These are phyloP conservation scores for Helichrysum umbraculigerum DNA, from an alignment of 129 eudicot genomes.

Conservation along the genomic window DNA sequence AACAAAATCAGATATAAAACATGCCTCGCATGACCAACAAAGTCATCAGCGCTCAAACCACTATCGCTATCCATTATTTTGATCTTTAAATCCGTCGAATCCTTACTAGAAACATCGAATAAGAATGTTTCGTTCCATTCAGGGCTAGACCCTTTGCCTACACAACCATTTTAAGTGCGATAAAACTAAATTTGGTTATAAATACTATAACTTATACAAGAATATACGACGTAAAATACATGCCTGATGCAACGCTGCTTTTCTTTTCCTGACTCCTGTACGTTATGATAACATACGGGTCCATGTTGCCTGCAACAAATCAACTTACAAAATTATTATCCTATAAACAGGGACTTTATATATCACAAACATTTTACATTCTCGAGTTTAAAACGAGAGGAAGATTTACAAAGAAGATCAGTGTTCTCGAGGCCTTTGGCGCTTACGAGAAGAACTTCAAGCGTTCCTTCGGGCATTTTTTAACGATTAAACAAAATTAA, in stretches of 20 bases:
- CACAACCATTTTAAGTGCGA: constrained; percentile 9
- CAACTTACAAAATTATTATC: not conserved
- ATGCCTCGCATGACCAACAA: constrained; percentile 71
- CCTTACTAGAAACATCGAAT: constrained; percentile 47
- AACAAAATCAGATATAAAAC: constrained; percentile 26
- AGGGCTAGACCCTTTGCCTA: constrained; percentile 68
- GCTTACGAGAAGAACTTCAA: constrained; percentile 68
- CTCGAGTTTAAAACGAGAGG: not conserved
- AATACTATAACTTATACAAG: not conserved
- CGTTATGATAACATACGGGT: constrained; percentile 65
- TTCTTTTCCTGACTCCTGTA: constrained; percentile 67
- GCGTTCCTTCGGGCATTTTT: constrained; percentile 67
- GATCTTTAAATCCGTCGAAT: constrained; percentile 39
- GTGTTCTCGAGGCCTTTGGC: constrained; percentile 78
- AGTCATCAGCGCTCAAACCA: constrained; percentile 50
- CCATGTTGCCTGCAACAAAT: constrained; percentile 50
- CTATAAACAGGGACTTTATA: too few species aligned
- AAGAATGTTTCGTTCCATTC: constrained; percentile 80
- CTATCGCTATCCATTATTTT: constrained; percentile 65
- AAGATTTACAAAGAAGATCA: constrained; percentile 55
- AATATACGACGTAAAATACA: constrained; percentile 1
- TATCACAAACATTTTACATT: not conserved
- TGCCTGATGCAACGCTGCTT: constrained; percentile 70
- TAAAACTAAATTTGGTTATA: not conserved
- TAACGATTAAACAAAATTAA: constrained; percentile 8